Conservation (phyloP, 805 yeast genomes). For the Candida chauliodis region DNA sequence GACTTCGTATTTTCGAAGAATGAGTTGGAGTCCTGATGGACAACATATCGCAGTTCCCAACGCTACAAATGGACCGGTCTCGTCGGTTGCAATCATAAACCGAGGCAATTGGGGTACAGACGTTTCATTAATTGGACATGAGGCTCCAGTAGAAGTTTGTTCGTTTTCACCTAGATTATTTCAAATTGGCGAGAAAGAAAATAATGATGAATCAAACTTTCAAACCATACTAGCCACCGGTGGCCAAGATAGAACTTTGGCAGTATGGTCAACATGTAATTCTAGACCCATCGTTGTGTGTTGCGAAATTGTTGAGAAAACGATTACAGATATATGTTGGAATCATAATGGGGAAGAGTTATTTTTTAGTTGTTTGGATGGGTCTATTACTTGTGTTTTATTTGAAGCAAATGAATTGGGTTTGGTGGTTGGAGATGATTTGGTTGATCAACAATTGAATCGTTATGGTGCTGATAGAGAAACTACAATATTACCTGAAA, state of each 20-base stretch:
- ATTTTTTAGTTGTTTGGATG: conserved; percentile 81
- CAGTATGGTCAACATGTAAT: conserved; percentile 79
- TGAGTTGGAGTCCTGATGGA: conserved; percentile 92
- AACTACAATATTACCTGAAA: conserved; percentile 80
- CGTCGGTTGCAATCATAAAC: conserved; percentile 67
- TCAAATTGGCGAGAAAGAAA: conserved; percentile 22
- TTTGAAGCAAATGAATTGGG: conserved; percentile 71
- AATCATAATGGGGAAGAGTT: conserved; percentile 71
- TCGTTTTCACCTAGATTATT: conserved; percentile 70
- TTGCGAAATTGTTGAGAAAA: conserved; percentile 66
- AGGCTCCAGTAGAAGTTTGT: conserved; percentile 80
- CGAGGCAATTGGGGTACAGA: conserved; percentile 80
- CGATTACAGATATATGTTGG: conserved; percentile 91
- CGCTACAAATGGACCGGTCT: conserved; percentile 79
- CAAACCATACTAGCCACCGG: conserved; percentile 88
- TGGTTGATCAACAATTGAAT: conserved; percentile 65
- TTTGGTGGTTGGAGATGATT: conserved; percentile 64
- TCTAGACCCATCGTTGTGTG: conserved; percentile 80
- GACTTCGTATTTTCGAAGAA: conserved; percentile 82
- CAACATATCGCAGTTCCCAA: conserved; percentile 83
- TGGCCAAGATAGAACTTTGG: conserved; percentile 88
- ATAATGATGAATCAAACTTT: conserved; percentile 31
- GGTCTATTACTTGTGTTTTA: conserved; percentile 63
- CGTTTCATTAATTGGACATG: conserved; percentile 75
- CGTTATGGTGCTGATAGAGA: conserved; percentile 89